Evolutionary conservation across 139 green algal species (phyloP).

Genomic region (Micractinium conductrix): DNA sequence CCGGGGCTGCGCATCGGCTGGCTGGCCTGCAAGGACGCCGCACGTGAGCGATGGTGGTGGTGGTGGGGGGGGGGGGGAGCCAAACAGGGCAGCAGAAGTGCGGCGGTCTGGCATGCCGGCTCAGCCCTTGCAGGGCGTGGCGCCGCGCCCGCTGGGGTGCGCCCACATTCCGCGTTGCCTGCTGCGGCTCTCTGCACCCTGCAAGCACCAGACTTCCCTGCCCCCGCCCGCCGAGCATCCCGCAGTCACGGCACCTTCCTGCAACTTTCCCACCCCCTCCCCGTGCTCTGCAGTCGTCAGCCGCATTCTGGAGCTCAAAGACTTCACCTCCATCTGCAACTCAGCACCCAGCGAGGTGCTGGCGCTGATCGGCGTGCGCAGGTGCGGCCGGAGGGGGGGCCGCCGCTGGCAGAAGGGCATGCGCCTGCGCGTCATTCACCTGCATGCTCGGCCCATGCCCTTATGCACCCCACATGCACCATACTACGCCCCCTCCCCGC

Average conservation of each 20-base stretch:
- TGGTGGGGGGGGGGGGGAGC: conserved; percentile 37
- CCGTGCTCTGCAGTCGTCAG: conserved; percentile 40
- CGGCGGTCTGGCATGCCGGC: too few relatives aligned
- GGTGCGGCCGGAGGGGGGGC: not conserved
- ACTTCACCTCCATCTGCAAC: conserved; percentile 88
- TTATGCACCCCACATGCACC: too few relatives aligned
- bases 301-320: conserved; percentile 67
- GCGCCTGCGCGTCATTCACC: too few relatives aligned
- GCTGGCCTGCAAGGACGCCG: conserved; percentile 44
- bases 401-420: too few relatives aligned
- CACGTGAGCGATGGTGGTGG: not conserved
- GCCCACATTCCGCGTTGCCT: too few relatives aligned
- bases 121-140: too few relatives aligned
- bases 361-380: conserved; percentile 66
- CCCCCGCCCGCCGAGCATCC: not conserved
- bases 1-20: conserved; percentile 74
- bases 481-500: too few relatives aligned
- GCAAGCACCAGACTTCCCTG: conserved; percentile 37
- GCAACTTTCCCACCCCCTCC: not conserved
- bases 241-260: not conserved
- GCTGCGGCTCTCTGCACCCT: too few relatives aligned
- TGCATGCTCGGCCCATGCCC: too few relatives aligned
- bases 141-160: too few relatives aligned
- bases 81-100: not conserved
- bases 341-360: conserved; percentile 69